phyloP scores from a whole-genome alignment of 192 early-diverging fungal species.

The Backusella liffmaniae region DNA sequence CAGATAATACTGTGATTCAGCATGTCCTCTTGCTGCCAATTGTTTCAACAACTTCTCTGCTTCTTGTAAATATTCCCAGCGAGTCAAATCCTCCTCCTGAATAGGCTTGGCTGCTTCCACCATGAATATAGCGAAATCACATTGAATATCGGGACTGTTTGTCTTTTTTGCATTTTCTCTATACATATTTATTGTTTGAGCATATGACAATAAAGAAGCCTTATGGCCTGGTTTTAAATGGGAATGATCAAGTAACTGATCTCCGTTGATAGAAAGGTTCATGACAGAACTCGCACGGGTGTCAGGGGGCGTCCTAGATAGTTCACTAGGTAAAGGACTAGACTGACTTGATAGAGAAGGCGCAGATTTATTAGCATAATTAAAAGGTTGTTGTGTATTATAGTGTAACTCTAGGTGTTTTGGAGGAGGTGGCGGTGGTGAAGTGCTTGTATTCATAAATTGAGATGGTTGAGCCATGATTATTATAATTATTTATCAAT shows the following conservation, averaged over 20 bases:
- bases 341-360: slow-evolving; percentile 15
- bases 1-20: slow-evolving; percentile 68
- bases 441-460: background rate
- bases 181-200: slow-evolving; percentile 58
- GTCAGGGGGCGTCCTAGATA: slow-evolving; percentile 21
- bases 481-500: background rate
- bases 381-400: background rate
- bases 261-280: slow-evolving; percentile 27
- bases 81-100: slow-evolving; percentile 43
- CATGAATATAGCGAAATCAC: slow-evolving; percentile 69
- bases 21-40: slow-evolving; percentile 55
- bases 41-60: slow-evolving; percentile 63
- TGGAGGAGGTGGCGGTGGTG: background rate
- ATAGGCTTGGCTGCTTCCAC: slow-evolving; percentile 54
- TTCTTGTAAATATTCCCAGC: slow-evolving; percentile 60
- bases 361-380: slow-evolving; percentile 14
- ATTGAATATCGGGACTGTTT: slow-evolving; percentile 58
- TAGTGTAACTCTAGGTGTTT: slow-evolving; percentile 12
- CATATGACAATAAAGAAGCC: slow-evolving; percentile 54
- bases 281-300: slow-evolving; percentile 31
- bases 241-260: slow-evolving; percentile 49
- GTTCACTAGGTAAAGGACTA: slow-evolving; percentile 9
- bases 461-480: slow-evolving; percentile 15
- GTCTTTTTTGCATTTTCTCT: slow-evolving; percentile 66
- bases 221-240: slow-evolving; percentile 60